Base-by-base conservation (phyloP, 257 asterid species). In the Primulina tabacum region DNA sequence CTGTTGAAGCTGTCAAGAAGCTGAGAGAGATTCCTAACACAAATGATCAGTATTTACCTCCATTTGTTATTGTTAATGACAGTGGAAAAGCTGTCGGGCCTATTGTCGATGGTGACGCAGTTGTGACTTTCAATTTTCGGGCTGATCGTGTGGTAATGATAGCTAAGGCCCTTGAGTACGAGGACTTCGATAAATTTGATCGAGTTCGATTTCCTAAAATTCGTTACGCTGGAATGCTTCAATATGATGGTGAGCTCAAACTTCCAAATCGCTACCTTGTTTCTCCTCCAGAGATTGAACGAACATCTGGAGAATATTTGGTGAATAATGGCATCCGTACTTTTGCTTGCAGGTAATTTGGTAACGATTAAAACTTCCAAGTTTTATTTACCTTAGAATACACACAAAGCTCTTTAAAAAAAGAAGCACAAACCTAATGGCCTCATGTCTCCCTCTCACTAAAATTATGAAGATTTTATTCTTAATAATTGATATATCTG, bases 91-190 rank as follows among this genome's bases (percentile, higher is more conserved):
- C 99, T 67, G 97, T 89, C 33, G 99, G 99, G 7, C 97, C 97
- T 18, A 82, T 93, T 72, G 79, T 90, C 30, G 97, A 93, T 61
- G 99, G 99, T 69, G 99, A 90, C 73, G 99, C 97, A 58, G 97
- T 93, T 71, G 97, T 93, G 53, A 90, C 99, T 33, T 5, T 89
- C 82, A 93, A 93, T 78, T 93, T 87, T 70, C 86, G 98, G n/a
- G 98, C 98, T 30, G 98, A 93, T 81, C 96, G 98, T 26, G 88
- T 93, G 98, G 85, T 78, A 76, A 93, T 93, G 98, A 65, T 90
- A 58, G 97, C 97, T 62, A 85, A 85, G 83, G 93, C 98, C 47
- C 96, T 90, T 30, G 97, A 90, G 78, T 93, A 88, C 69, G 87
- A 67, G 64, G 75, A 93, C 76, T 93, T 93, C 50, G 92, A 93